phyloP scores from a whole-genome alignment of 768 basidiomycete species.

The Auriscalpium vulgare region DNA sequence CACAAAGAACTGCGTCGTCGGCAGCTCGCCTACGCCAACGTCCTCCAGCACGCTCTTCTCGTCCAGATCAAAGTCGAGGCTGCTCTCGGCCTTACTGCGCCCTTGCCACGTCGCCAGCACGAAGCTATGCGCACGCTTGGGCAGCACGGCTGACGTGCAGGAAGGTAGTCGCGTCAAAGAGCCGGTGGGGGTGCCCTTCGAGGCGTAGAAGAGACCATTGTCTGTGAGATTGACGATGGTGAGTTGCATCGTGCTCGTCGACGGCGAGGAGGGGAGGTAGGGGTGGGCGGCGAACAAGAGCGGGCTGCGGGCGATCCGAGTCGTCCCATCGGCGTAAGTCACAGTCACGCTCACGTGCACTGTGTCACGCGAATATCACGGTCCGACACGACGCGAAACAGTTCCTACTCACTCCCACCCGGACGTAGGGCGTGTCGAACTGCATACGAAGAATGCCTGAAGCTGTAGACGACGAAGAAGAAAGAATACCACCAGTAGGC shows the following conservation, averaged over 20 bases:
- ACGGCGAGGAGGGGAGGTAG: no score
- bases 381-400: background rate
- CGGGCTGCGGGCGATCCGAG: no score
- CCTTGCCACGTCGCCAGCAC: background rate
- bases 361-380: background rate
- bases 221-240: conserved; percentile 31
- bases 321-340: background rate
- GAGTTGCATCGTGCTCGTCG: conserved; percentile 16
- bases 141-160: conserved; percentile 7
- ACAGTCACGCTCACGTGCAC: background rate
- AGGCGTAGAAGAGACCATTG: conserved; percentile 18
- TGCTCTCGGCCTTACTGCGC: background rate
- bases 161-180: no score
- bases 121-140: conserved; percentile 4
- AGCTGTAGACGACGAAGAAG: background rate
- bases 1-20: background rate
- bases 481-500: background rate
- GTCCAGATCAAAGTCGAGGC: background rate
- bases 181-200: background rate
- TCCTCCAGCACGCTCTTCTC: conserved; percentile 16
- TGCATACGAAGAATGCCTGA: background rate
- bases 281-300: no score
- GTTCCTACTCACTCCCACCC: background rate
- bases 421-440: background rate
- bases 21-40: background rate